Percentiles rank a stretch among this genome's conserved stretches.
These are phyloP conservation scores for Sabuloglossum arenarium DNA, from an alignment of 495 filamentous ascomycete species.

Conservation along the genomic window DNA sequence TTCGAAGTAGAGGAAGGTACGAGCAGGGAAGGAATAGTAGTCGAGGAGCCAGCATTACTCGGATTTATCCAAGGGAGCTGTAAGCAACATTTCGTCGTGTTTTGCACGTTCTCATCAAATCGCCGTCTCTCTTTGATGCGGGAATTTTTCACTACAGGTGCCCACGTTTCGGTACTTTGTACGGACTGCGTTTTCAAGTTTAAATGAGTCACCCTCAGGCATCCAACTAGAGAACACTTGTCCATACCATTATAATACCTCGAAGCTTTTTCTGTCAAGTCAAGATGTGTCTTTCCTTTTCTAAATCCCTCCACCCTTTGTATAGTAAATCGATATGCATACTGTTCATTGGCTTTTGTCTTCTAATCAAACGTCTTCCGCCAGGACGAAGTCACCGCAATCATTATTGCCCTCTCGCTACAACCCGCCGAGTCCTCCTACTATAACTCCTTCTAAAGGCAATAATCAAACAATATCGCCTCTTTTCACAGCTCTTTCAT, in stretches of 20 bases:
- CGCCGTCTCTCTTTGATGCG: not conserved
- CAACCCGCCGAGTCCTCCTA: not conserved
- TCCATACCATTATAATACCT: not conserved
- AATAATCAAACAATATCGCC: constrained; percentile 8
- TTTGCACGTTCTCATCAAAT: not conserved
- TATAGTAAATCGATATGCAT: not conserved
- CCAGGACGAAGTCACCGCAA: constrained; percentile 1
- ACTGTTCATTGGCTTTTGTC: not conserved
- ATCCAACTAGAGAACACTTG: not conserved
- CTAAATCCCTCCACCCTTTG: not conserved
- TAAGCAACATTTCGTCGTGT: not conserved
- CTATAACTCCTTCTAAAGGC: not conserved
- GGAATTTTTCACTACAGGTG: not conserved
- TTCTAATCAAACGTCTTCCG: not conserved
- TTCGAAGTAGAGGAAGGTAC: not conserved
- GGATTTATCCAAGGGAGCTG: constrained; percentile 5
- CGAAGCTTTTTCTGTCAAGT: not conserved
- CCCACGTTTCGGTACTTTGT: not conserved
- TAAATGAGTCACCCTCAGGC: not conserved
- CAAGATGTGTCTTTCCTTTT: not conserved
- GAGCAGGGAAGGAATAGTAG: not conserved
- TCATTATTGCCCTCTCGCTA: constrained; percentile 2
- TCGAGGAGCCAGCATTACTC: not conserved
- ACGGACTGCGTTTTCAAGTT: not conserved
- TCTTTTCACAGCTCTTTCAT: constrained; percentile 13